Conservation (phyloP, 129 eudicot genomes). For the Chrysanthemum seticuspe region DNA sequence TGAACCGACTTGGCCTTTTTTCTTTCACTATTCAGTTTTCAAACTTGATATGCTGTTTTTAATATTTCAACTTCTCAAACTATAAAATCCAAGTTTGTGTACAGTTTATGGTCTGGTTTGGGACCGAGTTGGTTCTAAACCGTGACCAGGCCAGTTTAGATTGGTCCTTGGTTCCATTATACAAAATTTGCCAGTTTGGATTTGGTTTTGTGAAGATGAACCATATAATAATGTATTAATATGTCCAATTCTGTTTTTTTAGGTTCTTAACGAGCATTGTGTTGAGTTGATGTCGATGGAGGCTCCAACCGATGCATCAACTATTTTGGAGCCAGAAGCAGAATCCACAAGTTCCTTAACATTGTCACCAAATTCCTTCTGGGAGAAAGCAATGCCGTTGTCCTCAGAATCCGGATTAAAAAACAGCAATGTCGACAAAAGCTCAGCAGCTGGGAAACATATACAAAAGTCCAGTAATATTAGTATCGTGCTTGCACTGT, state of each 20-base stretch:
- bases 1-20: too few relatives aligned
- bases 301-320: slow-evolving; percentile 48
- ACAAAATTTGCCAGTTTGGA: too few relatives aligned
- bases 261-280: slow-evolving; percentile 80
- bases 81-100: too few relatives aligned
- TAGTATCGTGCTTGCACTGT: slow-evolving; percentile 31
- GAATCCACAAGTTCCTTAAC: slow-evolving; percentile 42
- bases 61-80: too few relatives aligned
- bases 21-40: too few relatives aligned
- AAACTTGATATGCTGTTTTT: too few relatives aligned
- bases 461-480: slow-evolving; percentile 30
- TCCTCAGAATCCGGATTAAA: slow-evolving; percentile 30
- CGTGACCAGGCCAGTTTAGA: too few relatives aligned
- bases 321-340: slow-evolving; percentile 67
- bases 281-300: slow-evolving; percentile 83
- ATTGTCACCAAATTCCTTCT: slow-evolving; percentile 48
- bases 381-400: slow-evolving; percentile 43
- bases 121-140: too few relatives aligned
- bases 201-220: too few relatives aligned
- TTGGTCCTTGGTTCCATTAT: too few relatives aligned
- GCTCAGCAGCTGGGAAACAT: slow-evolving; percentile 27
- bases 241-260: slow-evolving; percentile 1
- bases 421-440: slow-evolving; percentile 16
- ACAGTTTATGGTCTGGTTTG: too few relatives aligned
- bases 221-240: not conserved